These are phyloP conservation scores for Proliferodiscus dingleyae DNA, from an alignment of 2,329 filamentous ascomycete genomes.

Conservation along the genomic window DNA sequence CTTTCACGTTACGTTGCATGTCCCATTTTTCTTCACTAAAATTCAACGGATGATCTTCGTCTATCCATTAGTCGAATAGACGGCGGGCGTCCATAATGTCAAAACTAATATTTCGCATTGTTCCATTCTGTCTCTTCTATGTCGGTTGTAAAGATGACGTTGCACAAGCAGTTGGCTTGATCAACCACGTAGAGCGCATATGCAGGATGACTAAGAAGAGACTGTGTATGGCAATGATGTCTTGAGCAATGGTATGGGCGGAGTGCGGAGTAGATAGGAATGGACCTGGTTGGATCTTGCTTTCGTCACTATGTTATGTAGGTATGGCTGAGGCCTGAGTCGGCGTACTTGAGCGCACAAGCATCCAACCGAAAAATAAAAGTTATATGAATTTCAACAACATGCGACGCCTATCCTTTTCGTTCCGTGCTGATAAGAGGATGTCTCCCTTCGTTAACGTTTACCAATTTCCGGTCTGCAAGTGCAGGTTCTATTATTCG, in stretches of 20 bases:
- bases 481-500: no score
- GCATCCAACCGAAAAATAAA: neutral
- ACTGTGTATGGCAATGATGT: neutral
- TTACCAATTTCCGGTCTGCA: no score
- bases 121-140: neutral
- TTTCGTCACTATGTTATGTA: neutral
- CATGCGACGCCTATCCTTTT: neutral
- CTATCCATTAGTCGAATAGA: neutral
- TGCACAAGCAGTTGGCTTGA: neutral
- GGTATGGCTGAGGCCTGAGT: neutral
- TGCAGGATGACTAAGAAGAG: neutral
- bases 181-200: neutral
- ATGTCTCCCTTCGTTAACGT: no score
- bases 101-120: constrained; percentile 5
- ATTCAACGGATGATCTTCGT: neutral
- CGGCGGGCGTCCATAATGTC: constrained; percentile 4
- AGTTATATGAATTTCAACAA: neutral
- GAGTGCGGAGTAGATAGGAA: constrained; percentile 2
- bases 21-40: constrained; percentile 2
- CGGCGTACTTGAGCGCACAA: neutral
- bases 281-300: neutral
- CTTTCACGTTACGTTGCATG: constrained; percentile 1
- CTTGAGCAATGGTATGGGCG: neutral
- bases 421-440: no score
- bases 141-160: neutral